Base-by-base conservation (phyloP, 1,284 basidiomycete genomes). In the Ustilago shanxiensis region DNA sequence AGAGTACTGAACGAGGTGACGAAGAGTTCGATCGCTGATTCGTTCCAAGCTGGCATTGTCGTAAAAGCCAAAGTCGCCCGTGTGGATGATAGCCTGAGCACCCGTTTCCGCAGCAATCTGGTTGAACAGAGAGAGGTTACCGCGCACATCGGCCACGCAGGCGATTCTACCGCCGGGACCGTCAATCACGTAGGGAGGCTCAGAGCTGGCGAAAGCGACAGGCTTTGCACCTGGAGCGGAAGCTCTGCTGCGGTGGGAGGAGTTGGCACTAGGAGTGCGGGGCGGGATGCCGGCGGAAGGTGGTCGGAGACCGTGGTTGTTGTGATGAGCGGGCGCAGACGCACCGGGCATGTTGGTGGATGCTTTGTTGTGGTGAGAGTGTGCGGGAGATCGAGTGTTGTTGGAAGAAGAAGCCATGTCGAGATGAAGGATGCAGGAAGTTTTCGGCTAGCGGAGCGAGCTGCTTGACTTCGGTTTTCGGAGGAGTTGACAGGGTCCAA, bases 31-130 rank as follows among this genome's bases (percentile, higher is more conserved):
- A 89, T 97, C 95, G 83, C 93, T 93, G 88, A 98, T 96, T 76
- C 94, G 89, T 44, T 93, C 92, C 60, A 97, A 88, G 86, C 93
- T 95, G 69, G 90, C 90, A 22, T 90, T 88, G 86, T 95, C 94
- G 87, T 97, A 97, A 88, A 99, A 98, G 66, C 97, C 97, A 91
- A 99, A 99, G 89, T 99, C 97, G 64, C 97, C 97, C 0, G 95
- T 98, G 87, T 99, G 96, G 74, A 99, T 94, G 86, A 99, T 93
- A 52, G 80, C 83, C 39, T 81, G 64, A 22, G 95, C 96, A 69
- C 92, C 90, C n/a, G 94, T 95, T 82, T 97, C 94, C 59, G 92
- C 89, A 35, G 95, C 95, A 67, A 98, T 91, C 85, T 93, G 91
- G 87, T 98, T 98, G 84, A 99, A 90, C 60, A 91, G 90, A 64